Evolutionary conservation across 2,329 filamentous ascomycete species (phyloP), one percentile per base, ranked within the genome.

Genomic region (Ascochyta lentis): DNA sequence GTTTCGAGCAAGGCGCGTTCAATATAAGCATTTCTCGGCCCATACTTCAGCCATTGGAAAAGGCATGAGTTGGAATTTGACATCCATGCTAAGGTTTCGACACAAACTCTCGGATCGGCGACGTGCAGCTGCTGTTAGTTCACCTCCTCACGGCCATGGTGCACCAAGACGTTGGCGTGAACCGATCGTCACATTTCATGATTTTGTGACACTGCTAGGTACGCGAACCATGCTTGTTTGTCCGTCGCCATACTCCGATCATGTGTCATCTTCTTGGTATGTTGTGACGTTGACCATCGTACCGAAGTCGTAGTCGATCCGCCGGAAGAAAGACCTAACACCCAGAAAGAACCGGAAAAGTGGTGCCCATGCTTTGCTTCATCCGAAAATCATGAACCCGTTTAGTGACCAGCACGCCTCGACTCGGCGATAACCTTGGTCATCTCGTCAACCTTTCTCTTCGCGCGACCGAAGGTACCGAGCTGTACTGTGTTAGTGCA

Each of bases 401-500:
- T 80, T 84, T 88, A 89, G 82, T 72, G 87, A 80, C 82, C 87
- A 63, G 86, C 83, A 78, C 89, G 85, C 83, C 94, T 93, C 79
- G 93, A 89, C 86, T 98, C 95, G 76, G 94, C 92, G 79, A 99
- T 99, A 82, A 99, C 91, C 77, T 91, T 88, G 84, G 92, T 91
- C 84, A 99, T 92, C 85, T 98, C 94, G 80, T 99, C 95, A 72
- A 99, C 95, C 94, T 99, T 99, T 80, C 87, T 89, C 94, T 99
- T 99, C 78, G 94, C 94, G 81, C 95, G 94, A 78, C 91, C 91
- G 83, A 98, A 98, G 74, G 95, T 98, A 80, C 95, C 95, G 85
- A 99, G 93, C 90, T 95, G 58, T 60, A 9, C 22, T 10, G 6
- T 56, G 67, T 76, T 67, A 76, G 72, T 65, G 51, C 47, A 40